phyloP scores from a whole-genome alignment of 2,329 filamentous ascomycete genomes.

The Acarospora socialis region DNA sequence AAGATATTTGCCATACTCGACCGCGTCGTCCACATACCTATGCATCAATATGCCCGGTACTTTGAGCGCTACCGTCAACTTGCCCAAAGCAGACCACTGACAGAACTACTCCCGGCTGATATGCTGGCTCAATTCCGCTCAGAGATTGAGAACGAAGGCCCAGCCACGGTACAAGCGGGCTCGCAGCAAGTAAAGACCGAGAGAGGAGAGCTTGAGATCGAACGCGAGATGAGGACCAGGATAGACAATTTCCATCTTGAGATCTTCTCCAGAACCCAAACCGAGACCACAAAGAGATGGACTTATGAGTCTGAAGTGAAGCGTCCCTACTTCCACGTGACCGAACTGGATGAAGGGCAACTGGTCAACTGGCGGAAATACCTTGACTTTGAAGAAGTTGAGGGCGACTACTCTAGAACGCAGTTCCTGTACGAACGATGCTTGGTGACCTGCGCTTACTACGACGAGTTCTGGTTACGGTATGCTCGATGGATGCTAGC shows the following conservation, averaged over 20 bases:
- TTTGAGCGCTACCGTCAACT: conserved; percentile 79
- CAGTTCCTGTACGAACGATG: conserved; percentile 89
- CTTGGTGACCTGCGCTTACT: conserved; percentile 80
- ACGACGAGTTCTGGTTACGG: conserved; percentile 97
- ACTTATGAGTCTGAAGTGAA: conserved; percentile 91
- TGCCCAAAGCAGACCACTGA: conserved; percentile 55
- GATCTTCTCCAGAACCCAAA: conserved; percentile 65
- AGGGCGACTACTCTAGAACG: conserved; percentile 61
- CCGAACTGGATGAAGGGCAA: conserved; percentile 74
- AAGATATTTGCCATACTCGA: conserved; percentile 72
- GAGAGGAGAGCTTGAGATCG: conserved; percentile 62
- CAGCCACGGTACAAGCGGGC: conserved; percentile 25
- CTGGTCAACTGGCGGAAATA: conserved; percentile 90
- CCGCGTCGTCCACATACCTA: conserved; percentile 75
- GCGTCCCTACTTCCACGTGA: conserved; percentile 92
- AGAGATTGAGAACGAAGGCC: conserved; percentile 56
- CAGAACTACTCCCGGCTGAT: conserved; percentile 57
- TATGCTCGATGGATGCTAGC: conserved; percentile 88
- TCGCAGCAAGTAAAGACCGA: conserved; percentile 26
- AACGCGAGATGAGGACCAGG: conserved; percentile 66
- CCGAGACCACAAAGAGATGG: conserved; percentile 85
- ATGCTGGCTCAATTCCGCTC: conserved; percentile 52
- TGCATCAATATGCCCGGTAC: conserved; percentile 92
- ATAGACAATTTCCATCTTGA: conserved; percentile 72
- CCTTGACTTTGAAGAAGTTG: conserved; percentile 82